Percentiles rank a stretch among this genome's conserved stretches.
Conservation (phyloP, 2,329 filamentous ascomycete species). For the Ceratocystiopsis sp. region DNA sequence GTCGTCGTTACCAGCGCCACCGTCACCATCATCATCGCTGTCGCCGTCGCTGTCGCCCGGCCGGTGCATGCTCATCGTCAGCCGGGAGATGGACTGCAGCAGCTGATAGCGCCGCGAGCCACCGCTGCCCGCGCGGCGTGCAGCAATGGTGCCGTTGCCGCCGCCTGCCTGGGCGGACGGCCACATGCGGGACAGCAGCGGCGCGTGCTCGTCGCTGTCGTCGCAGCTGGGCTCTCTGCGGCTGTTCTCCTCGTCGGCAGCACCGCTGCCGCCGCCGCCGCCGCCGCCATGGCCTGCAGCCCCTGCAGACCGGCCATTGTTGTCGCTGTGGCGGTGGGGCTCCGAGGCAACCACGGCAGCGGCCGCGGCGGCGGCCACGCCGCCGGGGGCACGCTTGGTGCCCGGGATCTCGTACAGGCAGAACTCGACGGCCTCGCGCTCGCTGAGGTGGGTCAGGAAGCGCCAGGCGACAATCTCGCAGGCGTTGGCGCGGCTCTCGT, state of each 20-base stretch:
- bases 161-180: neutral
- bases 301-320: neutral
- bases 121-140: conserved; percentile 17
- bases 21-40: conserved; percentile 33
- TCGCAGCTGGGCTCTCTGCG: no score
- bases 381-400: conserved; percentile 12
- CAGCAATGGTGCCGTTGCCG: neutral
- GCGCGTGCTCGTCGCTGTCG: conserved; percentile 5
- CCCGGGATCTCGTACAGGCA: conserved; percentile 57
- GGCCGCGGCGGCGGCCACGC: conserved; percentile 2
- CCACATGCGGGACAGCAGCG: conserved; percentile 7
- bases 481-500: conserved; percentile 51
- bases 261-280: neutral
- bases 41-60: conserved; percentile 28
- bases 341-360: neutral
- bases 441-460: conserved; percentile 53
- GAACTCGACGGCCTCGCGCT: conserved; percentile 56
- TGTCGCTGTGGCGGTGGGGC: neutral
- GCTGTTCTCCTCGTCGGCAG: conserved; percentile 10
- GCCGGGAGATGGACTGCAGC: conserved; percentile 35
- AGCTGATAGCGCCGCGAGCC: conserved; percentile 31
- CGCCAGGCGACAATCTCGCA: conserved; percentile 74
- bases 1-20: conserved; percentile 27
- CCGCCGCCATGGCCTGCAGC: no score
- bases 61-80: conserved; percentile 28